Percentiles rank a stretch among this genome's conserved stretches.
Conservation (phyloP, 108 stramenopile species). For the Fistulifera pelliculosa region DNA sequence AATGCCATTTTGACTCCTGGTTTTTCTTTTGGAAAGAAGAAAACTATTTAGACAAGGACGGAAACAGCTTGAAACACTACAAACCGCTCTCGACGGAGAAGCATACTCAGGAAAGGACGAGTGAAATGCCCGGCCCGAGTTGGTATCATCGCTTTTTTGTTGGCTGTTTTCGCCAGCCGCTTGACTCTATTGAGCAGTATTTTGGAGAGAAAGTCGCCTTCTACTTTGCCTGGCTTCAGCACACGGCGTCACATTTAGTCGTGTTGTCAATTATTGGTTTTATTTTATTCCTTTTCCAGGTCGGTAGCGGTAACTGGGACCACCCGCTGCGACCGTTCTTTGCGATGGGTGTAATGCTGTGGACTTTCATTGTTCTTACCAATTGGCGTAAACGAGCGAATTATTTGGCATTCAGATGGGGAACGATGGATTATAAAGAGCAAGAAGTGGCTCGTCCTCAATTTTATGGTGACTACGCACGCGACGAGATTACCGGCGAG, state of each 20-base stretch:
- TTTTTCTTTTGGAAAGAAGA: conserved; percentile 59
- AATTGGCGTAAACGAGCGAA: conserved; percentile 84
- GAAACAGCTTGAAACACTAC: conserved; percentile 21
- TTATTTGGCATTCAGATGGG: conserved; percentile 81
- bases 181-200: conserved; percentile 92
- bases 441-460: conserved; percentile 89
- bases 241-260: conserved; percentile 76
- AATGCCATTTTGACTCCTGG: conserved; percentile 67
- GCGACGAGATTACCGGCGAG: conserved; percentile 68
- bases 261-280: conserved; percentile 59
- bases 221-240: conserved; percentile 98
- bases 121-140: conserved; percentile 26
- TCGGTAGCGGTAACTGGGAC: conserved; percentile 55
- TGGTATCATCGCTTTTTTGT: conserved; percentile 61
- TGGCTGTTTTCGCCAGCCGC: conserved; percentile 79
- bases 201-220: conserved; percentile 96
- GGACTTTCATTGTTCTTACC: conserved; percentile 88
- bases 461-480: conserved; percentile 72
- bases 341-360: conserved; percentile 78
- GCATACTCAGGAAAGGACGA: background rate
- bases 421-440: conserved; percentile 84
- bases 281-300: conserved; percentile 61
- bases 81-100: conserved; percentile 8
- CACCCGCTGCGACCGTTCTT: conserved; percentile 65
- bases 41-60: conserved; percentile 39